A percentile compares a stretch with the other conserved stretches of the same genome.
These are phyloP conservation scores for Psidium guajava DNA, from an alignment of 345 rosid species.

Conservation along the genomic window DNA sequence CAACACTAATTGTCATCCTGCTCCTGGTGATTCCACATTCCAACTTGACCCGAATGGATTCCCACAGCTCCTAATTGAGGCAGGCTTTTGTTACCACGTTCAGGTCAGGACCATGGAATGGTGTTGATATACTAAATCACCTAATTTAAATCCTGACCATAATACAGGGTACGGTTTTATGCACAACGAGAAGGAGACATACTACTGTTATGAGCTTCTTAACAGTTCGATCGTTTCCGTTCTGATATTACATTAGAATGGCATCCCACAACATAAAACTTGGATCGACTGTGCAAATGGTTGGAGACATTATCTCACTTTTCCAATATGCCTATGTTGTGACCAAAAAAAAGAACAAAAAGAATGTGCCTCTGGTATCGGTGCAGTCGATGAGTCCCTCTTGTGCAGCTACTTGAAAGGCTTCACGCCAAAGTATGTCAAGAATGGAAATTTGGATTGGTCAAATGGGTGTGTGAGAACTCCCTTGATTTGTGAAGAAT, in stretches of 20 bases:
- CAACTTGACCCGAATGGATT: constrained; percentile 15
- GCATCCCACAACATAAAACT: constrained; percentile 10
- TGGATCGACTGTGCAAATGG: constrained; percentile 19
- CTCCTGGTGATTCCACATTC: constrained; percentile 10
- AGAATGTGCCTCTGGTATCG: constrained; percentile 1
- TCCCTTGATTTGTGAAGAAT: constrained; percentile 7
- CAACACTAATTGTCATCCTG: constrained; percentile 20
- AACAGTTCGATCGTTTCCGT: constrained; percentile 9
- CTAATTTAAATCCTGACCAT: too few species aligned
- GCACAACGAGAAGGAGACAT: constrained; percentile 18
- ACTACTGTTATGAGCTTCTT: neutral
- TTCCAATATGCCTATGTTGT: constrained; percentile 19
- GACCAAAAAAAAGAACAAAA: constrained; percentile 1
- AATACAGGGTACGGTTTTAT: constrained; percentile 5
- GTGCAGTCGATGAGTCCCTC: constrained; percentile 10
- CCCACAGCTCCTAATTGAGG: constrained; percentile 17
- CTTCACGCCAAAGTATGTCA: constrained; percentile 14
- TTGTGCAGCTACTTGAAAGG: constrained; percentile 33
- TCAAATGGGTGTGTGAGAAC: constrained; percentile 31
- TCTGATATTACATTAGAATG: constrained; percentile 10
- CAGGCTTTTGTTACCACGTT: neutral
- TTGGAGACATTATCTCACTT: constrained; percentile 19
- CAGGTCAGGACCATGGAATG: neutral
- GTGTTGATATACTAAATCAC: too few species aligned
- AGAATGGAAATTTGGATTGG: constrained; percentile 19